Percentiles rank a stretch among this genome's conserved stretches.
These are phyloP conservation scores for Syzygium oleosum DNA, from an alignment of 345 rosid species.

Conservation along the genomic window DNA sequence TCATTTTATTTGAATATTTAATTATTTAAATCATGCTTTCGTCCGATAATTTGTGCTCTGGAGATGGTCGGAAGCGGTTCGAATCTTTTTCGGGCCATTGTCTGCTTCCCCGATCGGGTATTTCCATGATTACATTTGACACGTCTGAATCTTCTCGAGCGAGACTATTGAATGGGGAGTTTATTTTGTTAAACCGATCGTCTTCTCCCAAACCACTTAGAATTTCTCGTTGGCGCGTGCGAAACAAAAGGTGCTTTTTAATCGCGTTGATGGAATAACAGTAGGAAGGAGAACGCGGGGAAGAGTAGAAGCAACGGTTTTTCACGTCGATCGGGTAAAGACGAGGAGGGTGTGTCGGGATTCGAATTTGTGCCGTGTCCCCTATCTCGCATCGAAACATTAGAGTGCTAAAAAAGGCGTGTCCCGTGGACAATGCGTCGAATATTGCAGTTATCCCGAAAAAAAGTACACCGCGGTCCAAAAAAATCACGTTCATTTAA, in stretches of 20 bases:
- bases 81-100: neutral
- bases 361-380: accelerated
- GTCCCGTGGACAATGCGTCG: neutral
- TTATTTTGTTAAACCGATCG: neutral
- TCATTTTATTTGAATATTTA: neutral
- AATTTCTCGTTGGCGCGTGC: accelerated
- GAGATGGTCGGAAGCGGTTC: accelerated
- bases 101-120: too few species aligned
- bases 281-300: neutral
- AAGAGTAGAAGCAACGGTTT: neutral
- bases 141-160: neutral
- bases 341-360: accelerated
- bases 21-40: accelerated
- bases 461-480: neutral
- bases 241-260: neutral
- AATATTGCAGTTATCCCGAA: neutral
- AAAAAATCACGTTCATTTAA: neutral
- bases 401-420: neutral
- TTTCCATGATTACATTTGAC: too few species aligned
- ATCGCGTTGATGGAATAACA: neutral
- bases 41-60: accelerated
- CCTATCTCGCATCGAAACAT: neutral
- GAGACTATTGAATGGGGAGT: neutral
- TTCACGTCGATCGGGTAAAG: neutral
- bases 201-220: neutral